These are phyloP conservation scores for Scalesia atractyloides DNA, from an alignment of 129 eudicot genomes.

Conservation along the genomic window DNA sequence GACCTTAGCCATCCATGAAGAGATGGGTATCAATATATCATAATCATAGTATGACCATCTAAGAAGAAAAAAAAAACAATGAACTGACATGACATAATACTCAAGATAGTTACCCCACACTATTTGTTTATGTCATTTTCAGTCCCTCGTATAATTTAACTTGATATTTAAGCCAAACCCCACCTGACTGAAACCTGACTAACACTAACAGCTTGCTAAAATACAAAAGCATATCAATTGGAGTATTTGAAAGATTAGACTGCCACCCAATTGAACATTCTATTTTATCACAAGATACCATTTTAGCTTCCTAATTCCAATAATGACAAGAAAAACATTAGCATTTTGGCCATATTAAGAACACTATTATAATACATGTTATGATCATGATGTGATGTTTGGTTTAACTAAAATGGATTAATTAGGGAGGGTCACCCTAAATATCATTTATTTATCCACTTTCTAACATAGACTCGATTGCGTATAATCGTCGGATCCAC, in stretches of 20 bases:
- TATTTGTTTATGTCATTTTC: conserved; percentile 24
- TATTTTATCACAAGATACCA: background rate
- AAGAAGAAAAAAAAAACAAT: conserved; percentile 2
- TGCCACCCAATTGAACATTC: conserved; percentile 39
- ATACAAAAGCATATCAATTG: conserved; percentile 20
- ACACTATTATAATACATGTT: conserved; percentile 16
- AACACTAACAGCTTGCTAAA: conserved; percentile 41
- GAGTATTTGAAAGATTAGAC: conserved; percentile 43
- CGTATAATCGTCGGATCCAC: conserved; percentile 20
- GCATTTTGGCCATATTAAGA: conserved; percentile 19
- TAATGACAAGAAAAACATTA: background rate
- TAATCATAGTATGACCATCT: background rate
- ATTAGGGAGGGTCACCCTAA: conserved; percentile 5
- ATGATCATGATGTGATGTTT: conserved; percentile 27
- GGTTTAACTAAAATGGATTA: conserved; percentile 8
- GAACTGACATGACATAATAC: conserved; percentile 25
- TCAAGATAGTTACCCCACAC: conserved; percentile 27
- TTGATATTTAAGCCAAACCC: conserved; percentile 39
- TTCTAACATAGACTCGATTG: conserved; percentile 30
- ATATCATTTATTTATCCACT: conserved; percentile 29
- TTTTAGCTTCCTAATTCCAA: background rate
- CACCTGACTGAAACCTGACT: conserved; percentile 35
- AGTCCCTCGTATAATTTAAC: conserved; percentile 35
- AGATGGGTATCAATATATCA: background rate
- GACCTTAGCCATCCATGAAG: conserved; percentile 24